These are phyloP conservation scores for Trichoderma asperelloides DNA, from an alignment of 495 filamentous ascomycete species.

Conservation along the genomic window DNA sequence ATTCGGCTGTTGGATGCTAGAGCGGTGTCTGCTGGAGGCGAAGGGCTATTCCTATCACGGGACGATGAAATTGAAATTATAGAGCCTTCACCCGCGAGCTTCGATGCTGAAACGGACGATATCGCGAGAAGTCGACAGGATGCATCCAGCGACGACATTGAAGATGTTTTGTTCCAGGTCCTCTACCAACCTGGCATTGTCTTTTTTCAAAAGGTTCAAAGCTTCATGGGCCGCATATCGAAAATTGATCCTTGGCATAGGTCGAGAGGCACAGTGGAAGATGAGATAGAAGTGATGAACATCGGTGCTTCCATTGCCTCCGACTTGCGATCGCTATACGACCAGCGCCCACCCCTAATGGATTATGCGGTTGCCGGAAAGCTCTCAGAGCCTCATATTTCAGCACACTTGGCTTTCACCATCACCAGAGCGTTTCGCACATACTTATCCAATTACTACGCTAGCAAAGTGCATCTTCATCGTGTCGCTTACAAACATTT, in stretches of 20 bases:
- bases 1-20: slow-evolving; percentile 28
- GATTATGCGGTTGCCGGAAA: slow-evolving; percentile 32
- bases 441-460: slow-evolving; percentile 33
- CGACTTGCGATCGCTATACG: slow-evolving; percentile 30
- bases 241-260: slow-evolving; percentile 29
- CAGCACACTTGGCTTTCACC: slow-evolving; percentile 26
- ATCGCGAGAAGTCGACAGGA: slow-evolving; percentile 14
- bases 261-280: slow-evolving; percentile 26
- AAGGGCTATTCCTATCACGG: slow-evolving; percentile 27
- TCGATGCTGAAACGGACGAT: slow-evolving; percentile 11
- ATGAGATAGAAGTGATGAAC: slow-evolving; percentile 30
- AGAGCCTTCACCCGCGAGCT: slow-evolving; percentile 15
- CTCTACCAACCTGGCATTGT: slow-evolving; percentile 24
- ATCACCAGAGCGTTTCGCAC: slow-evolving; percentile 31
- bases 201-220: slow-evolving; percentile 31
- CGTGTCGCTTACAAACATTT: slow-evolving; percentile 34
- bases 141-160: slow-evolving; percentile 15
- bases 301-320: slow-evolving; percentile 26
- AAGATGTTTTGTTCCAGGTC: slow-evolving; percentile 25
- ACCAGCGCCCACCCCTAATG: slow-evolving; percentile 30
- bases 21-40: slow-evolving; percentile 29
- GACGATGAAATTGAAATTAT: slow-evolving; percentile 19
- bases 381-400: slow-evolving; percentile 28
- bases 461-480: slow-evolving; percentile 34
- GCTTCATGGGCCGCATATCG: slow-evolving; percentile 27